Evolutionary conservation across 2,329 filamentous ascomycete species (phyloP).

Genomic region (Neofusicoccum cordaticola): DNA sequence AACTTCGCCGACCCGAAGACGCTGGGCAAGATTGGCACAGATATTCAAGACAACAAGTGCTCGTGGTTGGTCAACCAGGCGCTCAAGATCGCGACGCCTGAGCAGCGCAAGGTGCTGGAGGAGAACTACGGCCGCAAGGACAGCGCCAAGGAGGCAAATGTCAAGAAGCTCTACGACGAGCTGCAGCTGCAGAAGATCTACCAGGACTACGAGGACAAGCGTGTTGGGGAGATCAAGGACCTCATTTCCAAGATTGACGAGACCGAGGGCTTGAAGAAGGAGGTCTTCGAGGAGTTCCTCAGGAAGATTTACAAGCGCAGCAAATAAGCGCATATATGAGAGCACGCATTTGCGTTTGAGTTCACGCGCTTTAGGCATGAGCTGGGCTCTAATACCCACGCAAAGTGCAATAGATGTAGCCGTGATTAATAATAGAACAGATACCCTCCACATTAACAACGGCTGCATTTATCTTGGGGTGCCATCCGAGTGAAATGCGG

Average conservation of each 20-base stretch:
- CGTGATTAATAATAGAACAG: constrained; percentile 10
- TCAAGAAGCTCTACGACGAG: constrained; percentile 88
- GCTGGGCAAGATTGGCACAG: constrained; percentile 97
- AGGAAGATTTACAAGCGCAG: constrained; percentile 97
- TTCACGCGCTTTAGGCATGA: neutral
- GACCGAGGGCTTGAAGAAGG: constrained; percentile 83
- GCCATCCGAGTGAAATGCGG: no score
- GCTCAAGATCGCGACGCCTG: constrained; percentile 71
- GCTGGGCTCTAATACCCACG: neutral
- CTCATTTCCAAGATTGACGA: constrained; percentile 82
- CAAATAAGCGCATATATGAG: constrained; percentile 59
- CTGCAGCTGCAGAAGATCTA: constrained; percentile 80
- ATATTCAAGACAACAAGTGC: constrained; percentile 99
- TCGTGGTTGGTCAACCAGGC: constrained; percentile 98
- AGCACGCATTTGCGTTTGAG: neutral
- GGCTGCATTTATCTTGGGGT: no score
- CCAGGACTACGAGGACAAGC: constrained; percentile 84
- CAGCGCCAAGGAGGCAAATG: constrained; percentile 71
- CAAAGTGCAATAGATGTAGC: neutral
- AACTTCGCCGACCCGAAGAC: constrained; percentile 90
- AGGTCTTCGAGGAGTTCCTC: constrained; percentile 84
- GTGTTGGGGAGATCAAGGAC: constrained; percentile 70
- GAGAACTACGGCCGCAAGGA: constrained; percentile 95
- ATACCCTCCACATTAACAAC: constrained; percentile 7
- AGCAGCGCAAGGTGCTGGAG: constrained; percentile 84